Evolutionary conservation across 2,329 filamentous ascomycete genomes (phyloP).

Genomic region (Chaetoscypha palmicola): DNA sequence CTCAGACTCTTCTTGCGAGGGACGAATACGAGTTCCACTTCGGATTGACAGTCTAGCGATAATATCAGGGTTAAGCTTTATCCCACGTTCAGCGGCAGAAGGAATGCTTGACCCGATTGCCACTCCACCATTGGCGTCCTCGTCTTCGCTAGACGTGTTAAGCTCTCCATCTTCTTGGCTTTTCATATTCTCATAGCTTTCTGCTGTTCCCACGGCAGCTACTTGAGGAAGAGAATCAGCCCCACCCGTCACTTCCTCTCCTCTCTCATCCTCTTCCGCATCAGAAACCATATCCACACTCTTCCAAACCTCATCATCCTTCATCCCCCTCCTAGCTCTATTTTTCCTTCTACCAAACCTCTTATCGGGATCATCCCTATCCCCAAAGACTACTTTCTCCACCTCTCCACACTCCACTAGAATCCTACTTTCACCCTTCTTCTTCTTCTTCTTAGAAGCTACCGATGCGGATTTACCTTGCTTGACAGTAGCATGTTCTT

Average conservation of each 20-base stretch:
- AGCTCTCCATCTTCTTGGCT: neutral
- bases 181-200: neutral
- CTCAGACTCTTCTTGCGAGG: slow-evolving; percentile 8
- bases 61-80: neutral
- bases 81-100: neutral
- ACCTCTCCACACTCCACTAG: slow-evolving; percentile 44
- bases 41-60: neutral
- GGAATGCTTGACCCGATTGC: neutral
- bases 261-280: slow-evolving; percentile 33
- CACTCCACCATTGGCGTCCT: neutral
- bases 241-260: slow-evolving; percentile 29
- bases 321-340: slow-evolving; percentile 33
- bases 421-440: slow-evolving; percentile 45
- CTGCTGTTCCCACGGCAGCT: neutral
- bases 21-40: slow-evolving; percentile 7
- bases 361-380: slow-evolving; percentile 38
- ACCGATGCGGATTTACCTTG: neutral
- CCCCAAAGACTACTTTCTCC: slow-evolving; percentile 44
- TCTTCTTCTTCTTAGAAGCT: slow-evolving; percentile 23
- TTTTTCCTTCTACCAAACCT: slow-evolving; percentile 40
- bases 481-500: neutral
- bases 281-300: slow-evolving; percentile 5
- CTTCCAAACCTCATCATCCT: slow-evolving; percentile 1
- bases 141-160: neutral
- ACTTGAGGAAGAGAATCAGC: neutral